A percentile compares a stretch with the other conserved stretches of the same genome.
phyloP scores from a whole-genome alignment of 2,329 filamentous ascomycete genomes.

The Cryphonectria nitschkei region DNA sequence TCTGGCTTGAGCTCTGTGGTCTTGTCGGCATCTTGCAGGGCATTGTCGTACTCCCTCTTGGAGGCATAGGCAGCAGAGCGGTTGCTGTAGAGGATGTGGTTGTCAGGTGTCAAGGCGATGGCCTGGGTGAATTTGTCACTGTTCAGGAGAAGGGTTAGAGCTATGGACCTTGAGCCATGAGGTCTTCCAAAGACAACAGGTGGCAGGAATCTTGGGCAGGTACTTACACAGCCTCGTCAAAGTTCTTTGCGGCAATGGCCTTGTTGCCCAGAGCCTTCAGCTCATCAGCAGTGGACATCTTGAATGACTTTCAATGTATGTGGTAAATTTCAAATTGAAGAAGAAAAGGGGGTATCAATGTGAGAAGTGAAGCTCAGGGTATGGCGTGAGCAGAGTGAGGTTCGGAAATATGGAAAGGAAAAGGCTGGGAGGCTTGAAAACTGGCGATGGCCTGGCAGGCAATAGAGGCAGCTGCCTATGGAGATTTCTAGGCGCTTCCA shows the following conservation, averaged over 20 bases:
- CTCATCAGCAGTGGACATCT: conserved; percentile 69
- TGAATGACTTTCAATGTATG: background rate
- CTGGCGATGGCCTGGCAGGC: conserved; percentile 15
- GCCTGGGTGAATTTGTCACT: conserved; percentile 95
- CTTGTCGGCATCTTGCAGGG: conserved; percentile 88
- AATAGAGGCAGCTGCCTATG: conserved; percentile 16
- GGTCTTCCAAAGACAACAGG: background rate
- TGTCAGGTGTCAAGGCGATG: conserved; percentile 78
- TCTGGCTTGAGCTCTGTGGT: conserved; percentile 94
- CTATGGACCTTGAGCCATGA: too few species aligned
- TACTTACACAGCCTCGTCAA: conserved; percentile 89
- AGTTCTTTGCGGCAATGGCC: conserved; percentile 97
- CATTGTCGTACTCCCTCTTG: conserved; percentile 83
- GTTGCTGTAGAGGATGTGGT: conserved; percentile 98
- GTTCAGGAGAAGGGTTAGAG: conserved; percentile 26
- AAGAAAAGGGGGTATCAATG: background rate
- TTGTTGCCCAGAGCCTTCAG: conserved; percentile 98
- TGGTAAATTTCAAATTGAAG: background rate
- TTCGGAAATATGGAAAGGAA: background rate
- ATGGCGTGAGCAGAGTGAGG: background rate
- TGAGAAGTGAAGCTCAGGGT: background rate
- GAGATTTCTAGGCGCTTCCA: conserved; percentile 30
- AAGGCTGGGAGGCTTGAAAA: conserved; percentile 10
- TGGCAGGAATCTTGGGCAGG: background rate
- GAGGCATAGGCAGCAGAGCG: conserved; percentile 87